A percentile compares a stretch with the other conserved stretches of the same genome.
These are phyloP conservation scores for Colletotrichum somersetense DNA, from an alignment of 2,329 filamentous ascomycete genomes.

Conservation along the genomic window DNA sequence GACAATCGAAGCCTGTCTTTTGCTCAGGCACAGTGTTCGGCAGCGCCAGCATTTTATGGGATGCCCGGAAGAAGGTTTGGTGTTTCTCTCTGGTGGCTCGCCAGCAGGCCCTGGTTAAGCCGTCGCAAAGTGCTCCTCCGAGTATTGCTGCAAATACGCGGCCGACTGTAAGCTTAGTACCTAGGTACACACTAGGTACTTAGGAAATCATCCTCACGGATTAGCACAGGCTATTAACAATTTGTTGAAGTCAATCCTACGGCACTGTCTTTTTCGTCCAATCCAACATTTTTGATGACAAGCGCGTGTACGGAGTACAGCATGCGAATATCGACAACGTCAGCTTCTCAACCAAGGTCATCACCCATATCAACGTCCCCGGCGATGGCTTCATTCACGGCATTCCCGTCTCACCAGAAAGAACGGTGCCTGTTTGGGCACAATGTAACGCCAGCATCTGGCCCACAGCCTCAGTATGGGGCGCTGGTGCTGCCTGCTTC, in stretches of 20 bases:
- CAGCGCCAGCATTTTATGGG: constrained; percentile 39
- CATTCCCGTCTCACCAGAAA: background rate
- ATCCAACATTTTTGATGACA: background rate
- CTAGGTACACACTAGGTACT: background rate
- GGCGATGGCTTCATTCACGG: background rate
- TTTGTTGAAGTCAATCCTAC: background rate
- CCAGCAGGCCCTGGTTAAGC: background rate
- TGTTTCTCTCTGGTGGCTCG: background rate
- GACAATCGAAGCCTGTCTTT: constrained; percentile 69
- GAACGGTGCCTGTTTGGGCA: background rate
- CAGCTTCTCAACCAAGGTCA: background rate
- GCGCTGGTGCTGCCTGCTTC: constrained; percentile 3
- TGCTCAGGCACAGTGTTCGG: constrained; percentile 63
- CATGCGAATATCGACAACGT: background rate
- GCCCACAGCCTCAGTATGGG: constrained; percentile 8
- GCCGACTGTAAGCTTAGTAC: constrained; percentile 19
- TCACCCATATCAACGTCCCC: background rate
- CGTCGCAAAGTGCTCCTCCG: constrained; percentile 5
- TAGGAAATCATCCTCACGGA: background rate
- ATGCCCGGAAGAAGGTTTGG: constrained; percentile 30
- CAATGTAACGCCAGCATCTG: constrained; percentile 11
- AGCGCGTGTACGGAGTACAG: background rate
- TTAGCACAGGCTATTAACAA: background rate
- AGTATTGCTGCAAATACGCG: constrained; percentile 30
- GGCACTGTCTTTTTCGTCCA: background rate